A percentile compares a stretch with the other conserved stretches of the same genome.
These are phyloP conservation scores for Aspergillus persii DNA, from an alignment of 2,329 filamentous ascomycete species.

Conservation along the genomic window DNA sequence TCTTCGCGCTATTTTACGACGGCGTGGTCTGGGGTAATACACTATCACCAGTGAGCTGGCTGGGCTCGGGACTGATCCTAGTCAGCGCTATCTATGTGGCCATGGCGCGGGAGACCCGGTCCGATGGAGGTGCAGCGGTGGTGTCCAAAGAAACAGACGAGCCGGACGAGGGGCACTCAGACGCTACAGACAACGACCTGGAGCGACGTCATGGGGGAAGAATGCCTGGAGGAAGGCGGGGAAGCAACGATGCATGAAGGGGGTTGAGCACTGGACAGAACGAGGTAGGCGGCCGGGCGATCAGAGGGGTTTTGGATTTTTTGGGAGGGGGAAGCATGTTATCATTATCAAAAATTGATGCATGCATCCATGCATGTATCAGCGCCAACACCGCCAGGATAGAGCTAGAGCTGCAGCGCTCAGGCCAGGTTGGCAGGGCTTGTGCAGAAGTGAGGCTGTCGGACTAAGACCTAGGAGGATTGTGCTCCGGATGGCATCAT, in stretches of 20 bases:
- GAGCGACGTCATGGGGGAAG: slow-evolving; percentile 4
- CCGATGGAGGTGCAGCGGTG: not conserved
- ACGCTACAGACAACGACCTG: not conserved
- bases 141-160: not conserved
- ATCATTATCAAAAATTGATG: not conserved
- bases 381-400: not conserved
- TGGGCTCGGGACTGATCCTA: slow-evolving; percentile 64
- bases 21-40: slow-evolving; percentile 62
- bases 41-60: slow-evolving; percentile 56
- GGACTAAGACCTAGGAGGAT: not conserved
- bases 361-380: not conserved
- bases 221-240: slow-evolving; percentile 1
- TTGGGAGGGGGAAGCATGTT: not conserved
- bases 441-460: not conserved
- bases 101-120: slow-evolving; percentile 45
- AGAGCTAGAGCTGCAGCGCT: not conserved
- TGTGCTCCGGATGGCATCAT: slow-evolving; percentile 1
- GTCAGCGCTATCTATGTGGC: slow-evolving; percentile 65
- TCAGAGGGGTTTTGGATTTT: slow-evolving; percentile 2
- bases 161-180: not conserved
- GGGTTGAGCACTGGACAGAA: not conserved
- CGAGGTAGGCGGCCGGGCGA: slow-evolving; percentile 9
- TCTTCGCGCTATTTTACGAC: slow-evolving; percentile 66
- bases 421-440: not conserved
- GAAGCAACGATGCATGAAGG: not conserved